These are phyloP conservation scores for Eucalyptus regnans DNA, from an alignment of 345 rosid genomes.

Conservation along the genomic window DNA sequence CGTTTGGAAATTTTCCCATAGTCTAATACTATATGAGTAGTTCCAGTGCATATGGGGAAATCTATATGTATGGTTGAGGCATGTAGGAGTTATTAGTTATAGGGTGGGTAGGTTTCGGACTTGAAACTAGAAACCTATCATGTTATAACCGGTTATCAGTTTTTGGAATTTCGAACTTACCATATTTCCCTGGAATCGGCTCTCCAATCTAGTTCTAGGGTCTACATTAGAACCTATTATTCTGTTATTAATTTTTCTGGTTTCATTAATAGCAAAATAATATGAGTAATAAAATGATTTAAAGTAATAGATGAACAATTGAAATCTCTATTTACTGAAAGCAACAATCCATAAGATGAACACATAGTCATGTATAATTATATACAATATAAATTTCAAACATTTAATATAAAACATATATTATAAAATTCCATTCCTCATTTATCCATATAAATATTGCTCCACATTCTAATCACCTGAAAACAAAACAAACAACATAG, in stretches of 20 bases:
- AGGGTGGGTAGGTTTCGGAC: background rate
- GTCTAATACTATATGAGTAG: background rate
- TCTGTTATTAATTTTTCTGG: too few relatives aligned
- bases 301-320: background rate
- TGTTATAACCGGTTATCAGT: accelerated
- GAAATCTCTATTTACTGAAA: background rate
- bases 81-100: background rate
- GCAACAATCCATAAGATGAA: background rate
- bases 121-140: background rate
- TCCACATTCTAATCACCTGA: background rate
- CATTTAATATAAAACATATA: too few relatives aligned
- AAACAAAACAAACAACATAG: too few relatives aligned
- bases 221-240: background rate
- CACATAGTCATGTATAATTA: background rate
- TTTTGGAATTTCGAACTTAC: too few relatives aligned
- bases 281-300: background rate
- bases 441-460: too few relatives aligned
- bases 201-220: background rate
- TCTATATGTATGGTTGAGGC: background rate
- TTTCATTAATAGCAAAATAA: background rate
- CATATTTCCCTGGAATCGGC: accelerated
- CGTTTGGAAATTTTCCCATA: background rate
- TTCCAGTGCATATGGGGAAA: background rate
- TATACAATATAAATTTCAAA: background rate
- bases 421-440: background rate